Percentiles rank a stretch among this genome's conserved stretches.
Conservation (phyloP, 352 stramenopile species). For the Phytophthora megakarya region DNA sequence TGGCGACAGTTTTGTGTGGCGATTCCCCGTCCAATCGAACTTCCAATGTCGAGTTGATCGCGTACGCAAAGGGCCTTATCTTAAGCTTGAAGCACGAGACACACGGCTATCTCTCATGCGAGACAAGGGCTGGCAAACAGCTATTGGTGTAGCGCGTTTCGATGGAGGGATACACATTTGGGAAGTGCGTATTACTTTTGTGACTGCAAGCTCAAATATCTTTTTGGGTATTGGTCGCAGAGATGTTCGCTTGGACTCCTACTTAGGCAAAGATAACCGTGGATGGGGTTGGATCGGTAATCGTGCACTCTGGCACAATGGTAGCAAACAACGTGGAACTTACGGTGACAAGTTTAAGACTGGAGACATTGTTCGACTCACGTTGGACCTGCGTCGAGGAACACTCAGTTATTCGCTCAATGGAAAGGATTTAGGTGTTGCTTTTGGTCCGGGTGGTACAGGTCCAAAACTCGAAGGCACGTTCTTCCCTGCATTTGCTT, state of each 20-base stretch:
- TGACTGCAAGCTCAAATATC: slow-evolving; percentile 90
- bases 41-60: slow-evolving; percentile 89
- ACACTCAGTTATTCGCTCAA: slow-evolving; percentile 90
- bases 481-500: slow-evolving; percentile 85
- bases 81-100: slow-evolving; percentile 90
- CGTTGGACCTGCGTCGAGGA: slow-evolving; percentile 79
- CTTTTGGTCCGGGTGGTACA: slow-evolving; percentile 86
- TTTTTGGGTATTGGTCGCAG: slow-evolving; percentile 87
- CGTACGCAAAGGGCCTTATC: slow-evolving; percentile 82
- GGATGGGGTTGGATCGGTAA: slow-evolving; percentile 93
- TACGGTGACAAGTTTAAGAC: slow-evolving; percentile 93
- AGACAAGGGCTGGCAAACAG: slow-evolving; percentile 91
- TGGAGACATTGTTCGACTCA: slow-evolving; percentile 82
- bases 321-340: slow-evolving; percentile 88
- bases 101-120: slow-evolving; percentile 81
- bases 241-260: slow-evolving; percentile 87
- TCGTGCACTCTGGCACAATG: slow-evolving; percentile 89
- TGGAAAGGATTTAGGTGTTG: slow-evolving; percentile 87
- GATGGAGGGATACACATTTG: slow-evolving; percentile 87
- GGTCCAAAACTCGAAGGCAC: slow-evolving; percentile 86
- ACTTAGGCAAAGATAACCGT: slow-evolving; percentile 91
- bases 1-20: slow-evolving; percentile 86
- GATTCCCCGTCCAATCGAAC: slow-evolving; percentile 88
- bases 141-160: slow-evolving; percentile 87
- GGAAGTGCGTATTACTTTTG: slow-evolving; percentile 87